Conservation (phyloP, 495 filamentous ascomycete species). For the Daldinia loculata region DNA sequence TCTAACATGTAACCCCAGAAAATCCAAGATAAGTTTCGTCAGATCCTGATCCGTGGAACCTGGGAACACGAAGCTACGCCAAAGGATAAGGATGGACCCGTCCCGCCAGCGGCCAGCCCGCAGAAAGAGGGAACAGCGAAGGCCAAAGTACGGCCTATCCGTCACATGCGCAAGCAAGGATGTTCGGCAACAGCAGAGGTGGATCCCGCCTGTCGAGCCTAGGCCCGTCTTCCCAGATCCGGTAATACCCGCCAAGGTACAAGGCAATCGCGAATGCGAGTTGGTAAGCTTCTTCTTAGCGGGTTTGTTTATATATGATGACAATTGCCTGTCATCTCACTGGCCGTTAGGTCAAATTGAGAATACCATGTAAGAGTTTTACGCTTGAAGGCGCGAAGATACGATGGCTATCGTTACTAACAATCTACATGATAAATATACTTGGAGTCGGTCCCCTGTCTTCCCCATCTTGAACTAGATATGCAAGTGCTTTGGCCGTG, state of each 20-base stretch:
- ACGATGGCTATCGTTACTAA: too few relatives aligned
- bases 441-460: background rate
- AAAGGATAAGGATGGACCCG: slow-evolving; percentile 1
- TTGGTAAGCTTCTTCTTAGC: background rate
- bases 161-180: slow-evolving; percentile 39
- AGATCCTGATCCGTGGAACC: slow-evolving; percentile 14
- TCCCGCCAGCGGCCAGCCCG: too few relatives aligned
- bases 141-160: background rate
- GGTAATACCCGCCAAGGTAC: slow-evolving; percentile 17
- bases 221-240: slow-evolving; percentile 32
- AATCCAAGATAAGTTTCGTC: slow-evolving; percentile 10
- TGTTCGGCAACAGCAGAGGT: slow-evolving; percentile 32
- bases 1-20: slow-evolving; percentile 8
- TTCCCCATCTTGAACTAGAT: background rate
- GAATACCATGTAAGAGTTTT: background rate
- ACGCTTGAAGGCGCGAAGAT: too few relatives aligned
- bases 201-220: slow-evolving; percentile 24
- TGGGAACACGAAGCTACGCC: slow-evolving; percentile 15
- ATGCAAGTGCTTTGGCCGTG: background rate
- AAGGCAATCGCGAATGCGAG: slow-evolving; percentile 38
- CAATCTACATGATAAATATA: background rate
- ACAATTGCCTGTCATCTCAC: slow-evolving; percentile 21
- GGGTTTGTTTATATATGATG: background rate
- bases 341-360: slow-evolving; percentile 6
- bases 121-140: slow-evolving; percentile 26